A percentile compares a stretch with the other conserved stretches of the same genome.
Evolutionary conservation across 106 monocot genomes (phyloP).

Genomic region (Dendrobium catenatum): DNA sequence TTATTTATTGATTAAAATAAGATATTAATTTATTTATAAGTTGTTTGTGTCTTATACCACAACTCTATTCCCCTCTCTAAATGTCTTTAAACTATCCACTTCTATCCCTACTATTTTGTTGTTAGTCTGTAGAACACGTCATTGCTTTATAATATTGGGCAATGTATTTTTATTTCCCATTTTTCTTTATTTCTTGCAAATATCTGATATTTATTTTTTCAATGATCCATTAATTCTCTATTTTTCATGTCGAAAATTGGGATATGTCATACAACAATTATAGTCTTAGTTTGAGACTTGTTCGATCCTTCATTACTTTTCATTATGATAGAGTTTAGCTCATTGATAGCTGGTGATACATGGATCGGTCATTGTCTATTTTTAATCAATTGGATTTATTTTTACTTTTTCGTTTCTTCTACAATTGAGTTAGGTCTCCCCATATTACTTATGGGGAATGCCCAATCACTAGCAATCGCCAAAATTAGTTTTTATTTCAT

Average conservation of each 20-base stretch:
- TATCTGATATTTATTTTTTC: no score
- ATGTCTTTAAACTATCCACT: background rate
- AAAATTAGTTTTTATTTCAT: background rate
- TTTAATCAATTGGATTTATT: background rate
- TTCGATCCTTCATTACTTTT: background rate
- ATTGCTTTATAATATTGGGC: no score
- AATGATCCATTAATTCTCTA: background rate
- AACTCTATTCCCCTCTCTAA: no score
- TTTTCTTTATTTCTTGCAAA: no score
- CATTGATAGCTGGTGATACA: background rate
- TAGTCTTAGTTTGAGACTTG: background rate
- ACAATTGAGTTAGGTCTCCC: background rate
- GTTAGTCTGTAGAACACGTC: no score
- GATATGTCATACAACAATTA: background rate
- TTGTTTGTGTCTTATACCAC: no score
- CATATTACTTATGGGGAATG: background rate
- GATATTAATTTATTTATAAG: background rate
- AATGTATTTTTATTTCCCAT: no score
- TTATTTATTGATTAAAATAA: constrained; percentile 1
- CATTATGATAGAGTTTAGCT: background rate
- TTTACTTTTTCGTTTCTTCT: background rate
- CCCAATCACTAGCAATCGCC: background rate
- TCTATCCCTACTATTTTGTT: background rate
- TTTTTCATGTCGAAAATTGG: background rate
- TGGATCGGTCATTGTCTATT: background rate